Evolutionary conservation across 768 basidiomycete genomes (phyloP).

Genomic region (Floccularia luteovirens): DNA sequence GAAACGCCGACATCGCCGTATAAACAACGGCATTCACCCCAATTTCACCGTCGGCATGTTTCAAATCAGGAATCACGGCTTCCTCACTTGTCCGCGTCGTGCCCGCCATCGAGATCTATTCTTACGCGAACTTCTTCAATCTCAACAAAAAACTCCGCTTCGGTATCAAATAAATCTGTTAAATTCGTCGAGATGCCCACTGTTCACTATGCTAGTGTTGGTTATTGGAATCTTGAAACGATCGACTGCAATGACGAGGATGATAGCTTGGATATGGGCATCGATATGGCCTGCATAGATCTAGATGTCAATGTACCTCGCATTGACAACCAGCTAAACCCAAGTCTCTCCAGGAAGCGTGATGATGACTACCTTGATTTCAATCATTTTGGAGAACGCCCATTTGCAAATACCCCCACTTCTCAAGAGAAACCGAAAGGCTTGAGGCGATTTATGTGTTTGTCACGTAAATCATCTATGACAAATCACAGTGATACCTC

Average conservation of each 20-base stretch:
- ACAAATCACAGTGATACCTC: too few relatives aligned
- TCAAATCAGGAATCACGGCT: conserved; percentile 7
- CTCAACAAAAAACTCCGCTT: conserved; percentile 29
- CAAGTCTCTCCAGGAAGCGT: conserved; percentile 5
- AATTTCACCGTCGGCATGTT: conserved; percentile 5
- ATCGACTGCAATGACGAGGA: neutral
- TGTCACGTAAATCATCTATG: conserved; percentile 16
- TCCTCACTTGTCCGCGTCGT: conserved; percentile 17
- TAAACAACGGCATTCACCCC: conserved; percentile 10
- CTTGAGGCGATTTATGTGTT: conserved; percentile 26
- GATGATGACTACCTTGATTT: conserved; percentile 10
- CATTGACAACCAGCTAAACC: too few relatives aligned
- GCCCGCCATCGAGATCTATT: conserved; percentile 48
- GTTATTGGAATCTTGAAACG: conserved; percentile 17
- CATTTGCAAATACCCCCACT: conserved; percentile 15
- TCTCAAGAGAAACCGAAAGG: conserved; percentile 17
- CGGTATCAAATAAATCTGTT: conserved; percentile 44
- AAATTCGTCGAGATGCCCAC: conserved; percentile 66
- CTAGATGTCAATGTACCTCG: conserved; percentile 14
- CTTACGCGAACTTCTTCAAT: conserved; percentile 46
- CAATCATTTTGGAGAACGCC: conserved; percentile 13
- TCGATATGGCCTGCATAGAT: conserved; percentile 30
- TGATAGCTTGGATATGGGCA: conserved; percentile 15
- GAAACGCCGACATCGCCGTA: conserved; percentile 21
- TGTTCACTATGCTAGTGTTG: conserved; percentile 38